Conservation (phyloP, 352 stramenopile species). For the Peronospora farinosa region DNA sequence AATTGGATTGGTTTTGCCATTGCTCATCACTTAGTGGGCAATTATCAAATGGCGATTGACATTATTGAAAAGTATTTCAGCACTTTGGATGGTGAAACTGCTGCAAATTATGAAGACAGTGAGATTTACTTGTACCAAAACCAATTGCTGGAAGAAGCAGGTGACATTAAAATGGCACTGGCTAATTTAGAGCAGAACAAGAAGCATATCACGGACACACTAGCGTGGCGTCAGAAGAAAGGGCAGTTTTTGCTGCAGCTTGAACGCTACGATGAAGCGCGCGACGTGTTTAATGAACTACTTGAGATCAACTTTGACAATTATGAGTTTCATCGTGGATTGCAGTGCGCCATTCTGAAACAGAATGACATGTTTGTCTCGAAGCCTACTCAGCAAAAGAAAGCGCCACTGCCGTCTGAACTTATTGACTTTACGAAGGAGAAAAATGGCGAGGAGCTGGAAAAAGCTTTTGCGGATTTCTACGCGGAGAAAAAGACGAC, state of each 20-base stretch:
- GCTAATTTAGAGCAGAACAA: conserved; percentile 83
- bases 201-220: conserved; percentile 60
- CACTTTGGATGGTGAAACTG: conserved; percentile 66
- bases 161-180: conserved; percentile 78
- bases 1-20: conserved; percentile 98
- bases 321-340: conserved; percentile 80
- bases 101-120: conserved; percentile 89
- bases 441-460: conserved; percentile 36
- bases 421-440: conserved; percentile 47
- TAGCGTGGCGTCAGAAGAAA: conserved; percentile 74
- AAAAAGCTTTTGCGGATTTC: conserved; percentile 43
- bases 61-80: conserved; percentile 95
- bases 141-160: conserved; percentile 87
- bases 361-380: conserved; percentile 42
- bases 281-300: conserved; percentile 59
- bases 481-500: conserved; percentile 44
- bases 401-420: conserved; percentile 38
- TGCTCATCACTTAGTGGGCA: conserved; percentile 90
- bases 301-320: conserved; percentile 89
- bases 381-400: conserved; percentile 28
- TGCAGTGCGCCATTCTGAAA: conserved; percentile 78
- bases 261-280: conserved; percentile 59
- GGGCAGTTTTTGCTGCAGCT: conserved; percentile 63
- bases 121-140: conserved; percentile 97
- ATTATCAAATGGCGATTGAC: conserved; percentile 89